phyloP scores from a whole-genome alignment of 2,329 filamentous ascomycete species.

The Phyllosticta citriasiana region DNA sequence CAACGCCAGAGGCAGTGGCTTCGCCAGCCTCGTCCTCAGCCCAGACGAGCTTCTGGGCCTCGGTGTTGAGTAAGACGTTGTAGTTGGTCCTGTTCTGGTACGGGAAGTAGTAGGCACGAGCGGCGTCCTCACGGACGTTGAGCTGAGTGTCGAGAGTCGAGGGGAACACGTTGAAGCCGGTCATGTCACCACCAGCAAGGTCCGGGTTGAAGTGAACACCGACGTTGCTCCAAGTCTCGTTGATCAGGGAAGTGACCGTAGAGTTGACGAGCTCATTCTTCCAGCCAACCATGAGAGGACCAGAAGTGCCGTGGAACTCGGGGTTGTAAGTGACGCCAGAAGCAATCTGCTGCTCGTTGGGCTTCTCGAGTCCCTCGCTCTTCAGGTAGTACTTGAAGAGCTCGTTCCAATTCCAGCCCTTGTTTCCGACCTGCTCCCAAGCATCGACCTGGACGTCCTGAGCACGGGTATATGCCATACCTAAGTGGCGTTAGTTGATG shows the following conservation, averaged over 20 bases:
- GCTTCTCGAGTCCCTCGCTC: conserved; percentile 20
- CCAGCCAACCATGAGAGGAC: conserved; percentile 21
- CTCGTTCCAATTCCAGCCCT: conserved; percentile 24
- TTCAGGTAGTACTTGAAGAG: conserved; percentile 21
- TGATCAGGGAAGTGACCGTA: conserved; percentile 22
- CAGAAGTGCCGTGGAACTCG: conserved; percentile 16
- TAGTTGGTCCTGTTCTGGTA: conserved; percentile 31
- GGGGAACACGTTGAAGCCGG: conserved; percentile 35
- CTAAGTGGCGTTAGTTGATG: background rate
- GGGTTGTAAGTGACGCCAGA: conserved; percentile 20
- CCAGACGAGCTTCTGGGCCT: conserved; percentile 33
- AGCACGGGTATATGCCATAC: conserved; percentile 27
- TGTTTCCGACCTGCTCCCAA: conserved; percentile 25
- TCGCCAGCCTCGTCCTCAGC: conserved; percentile 3
- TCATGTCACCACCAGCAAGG: conserved; percentile 33
- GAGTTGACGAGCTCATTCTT: conserved; percentile 19
- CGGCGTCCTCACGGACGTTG: conserved; percentile 36
- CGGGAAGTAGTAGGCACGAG: conserved; percentile 39
- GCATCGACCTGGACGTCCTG: conserved; percentile 24
- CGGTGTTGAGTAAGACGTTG: conserved; percentile 33
- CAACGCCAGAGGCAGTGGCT: conserved; percentile 17
- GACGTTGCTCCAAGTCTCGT: conserved; percentile 25
- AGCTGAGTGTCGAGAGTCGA: conserved; percentile 30
- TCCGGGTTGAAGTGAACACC: conserved; percentile 33
- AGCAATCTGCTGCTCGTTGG: conserved; percentile 13